Percentiles rank a stretch among this genome's conserved stretches.
Evolutionary conservation across 2,329 filamentous ascomycete species (phyloP).

Genomic region (Davidsoniella australis): DNA sequence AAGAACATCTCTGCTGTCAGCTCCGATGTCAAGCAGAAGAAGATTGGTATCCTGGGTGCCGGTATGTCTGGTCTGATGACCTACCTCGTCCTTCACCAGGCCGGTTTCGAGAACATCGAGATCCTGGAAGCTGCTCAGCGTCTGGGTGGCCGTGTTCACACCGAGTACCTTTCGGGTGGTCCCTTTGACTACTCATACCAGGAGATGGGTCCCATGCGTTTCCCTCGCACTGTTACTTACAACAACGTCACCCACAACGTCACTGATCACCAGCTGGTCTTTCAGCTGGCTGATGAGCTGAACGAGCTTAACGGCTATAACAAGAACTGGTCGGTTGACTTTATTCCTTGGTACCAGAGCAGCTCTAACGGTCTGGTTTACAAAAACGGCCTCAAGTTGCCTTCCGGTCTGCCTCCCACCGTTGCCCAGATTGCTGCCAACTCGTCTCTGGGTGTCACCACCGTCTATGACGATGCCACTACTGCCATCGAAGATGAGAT

Average conservation of each 20-base stretch:
- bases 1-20: constrained; percentile 26
- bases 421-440: constrained; percentile 29
- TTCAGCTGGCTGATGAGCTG: constrained; percentile 42
- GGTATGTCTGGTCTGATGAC: constrained; percentile 51
- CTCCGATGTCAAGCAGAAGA: constrained; percentile 37
- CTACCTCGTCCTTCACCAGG: constrained; percentile 29
- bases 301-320: constrained; percentile 40
- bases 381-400: constrained; percentile 27
- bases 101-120: constrained; percentile 41
- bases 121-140: constrained; percentile 44
- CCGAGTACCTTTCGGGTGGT: constrained; percentile 42
- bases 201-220: constrained; percentile 49
- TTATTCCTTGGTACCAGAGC: constrained; percentile 44
- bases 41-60: constrained; percentile 46
- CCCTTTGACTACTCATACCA: constrained; percentile 50
- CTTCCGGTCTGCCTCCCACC: constrained; percentile 35
- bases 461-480: constrained; percentile 10
- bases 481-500: constrained; percentile 18
- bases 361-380: constrained; percentile 35
- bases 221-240: constrained; percentile 35
- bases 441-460: constrained; percentile 20
- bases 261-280: constrained; percentile 46
- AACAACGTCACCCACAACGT: constrained; percentile 41
- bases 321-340: constrained; percentile 34
- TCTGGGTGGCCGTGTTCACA: constrained; percentile 47